These are phyloP conservation scores for Hyaloperonospora arabidopsidis DNA, from an alignment of 352 stramenopile genomes.

Conservation along the genomic window DNA sequence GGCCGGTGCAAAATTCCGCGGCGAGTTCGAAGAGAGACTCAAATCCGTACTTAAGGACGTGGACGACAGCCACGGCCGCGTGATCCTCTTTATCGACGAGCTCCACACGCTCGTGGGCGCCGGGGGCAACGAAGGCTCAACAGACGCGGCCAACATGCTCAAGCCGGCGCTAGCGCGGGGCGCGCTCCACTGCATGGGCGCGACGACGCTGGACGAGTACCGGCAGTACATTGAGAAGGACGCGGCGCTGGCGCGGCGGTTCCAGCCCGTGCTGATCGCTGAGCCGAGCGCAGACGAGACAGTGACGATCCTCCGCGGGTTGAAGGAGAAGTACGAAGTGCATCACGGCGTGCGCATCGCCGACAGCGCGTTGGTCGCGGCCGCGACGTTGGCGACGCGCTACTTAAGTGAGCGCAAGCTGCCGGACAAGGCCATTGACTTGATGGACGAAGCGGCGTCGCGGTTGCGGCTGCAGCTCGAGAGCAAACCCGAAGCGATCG, in stretches of 20 bases:
- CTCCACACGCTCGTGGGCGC: slow-evolving; percentile 91
- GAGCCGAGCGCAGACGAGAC: slow-evolving; percentile 94
- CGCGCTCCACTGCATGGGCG: slow-evolving; percentile 87
- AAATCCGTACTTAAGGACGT: slow-evolving; percentile 95
- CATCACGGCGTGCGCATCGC: slow-evolving; percentile 95
- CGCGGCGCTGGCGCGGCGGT: slow-evolving; percentile 92
- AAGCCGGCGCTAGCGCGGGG: slow-evolving; percentile 91
- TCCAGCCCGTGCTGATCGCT: slow-evolving; percentile 94
- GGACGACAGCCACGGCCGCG: slow-evolving; percentile 89
- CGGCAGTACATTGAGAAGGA: slow-evolving; percentile 96
- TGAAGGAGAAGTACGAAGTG: slow-evolving; percentile 96
- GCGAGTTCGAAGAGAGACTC: slow-evolving; percentile 96
- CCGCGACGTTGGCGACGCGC: slow-evolving; percentile 89
- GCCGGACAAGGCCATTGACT: slow-evolving; percentile 94
- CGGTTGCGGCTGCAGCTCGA: slow-evolving; percentile 77
- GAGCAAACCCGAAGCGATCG: slow-evolving; percentile 76
- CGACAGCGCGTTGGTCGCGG: slow-evolving; percentile 90
- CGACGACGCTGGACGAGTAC: slow-evolving; percentile 94
- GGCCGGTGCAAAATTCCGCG: slow-evolving; percentile 91
- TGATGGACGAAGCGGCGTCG: slow-evolving; percentile 91
- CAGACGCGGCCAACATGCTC: slow-evolving; percentile 92
- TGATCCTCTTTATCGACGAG: slow-evolving; percentile 96
- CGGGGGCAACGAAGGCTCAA: slow-evolving; percentile 80
- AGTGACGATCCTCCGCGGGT: slow-evolving; percentile 91
- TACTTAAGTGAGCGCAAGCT: slow-evolving; percentile 90